Percentiles rank a stretch among this genome's conserved stretches.
Evolutionary conservation across 805 yeast genomes (phyloP).

Genomic region (Saturnispora saitoi): DNA sequence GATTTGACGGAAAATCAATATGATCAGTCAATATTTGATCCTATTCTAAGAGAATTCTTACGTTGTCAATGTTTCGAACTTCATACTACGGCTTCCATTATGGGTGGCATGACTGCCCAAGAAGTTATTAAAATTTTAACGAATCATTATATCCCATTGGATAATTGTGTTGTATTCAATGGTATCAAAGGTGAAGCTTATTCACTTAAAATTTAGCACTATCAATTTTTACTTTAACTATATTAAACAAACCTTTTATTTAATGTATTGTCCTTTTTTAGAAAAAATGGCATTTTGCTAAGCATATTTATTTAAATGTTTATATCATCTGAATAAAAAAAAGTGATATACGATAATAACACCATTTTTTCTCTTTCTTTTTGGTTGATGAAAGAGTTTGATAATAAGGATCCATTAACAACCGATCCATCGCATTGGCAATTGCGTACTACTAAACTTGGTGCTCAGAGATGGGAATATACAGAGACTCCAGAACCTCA

Average conservation of each 20-base stretch:
- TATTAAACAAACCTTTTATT: no score
- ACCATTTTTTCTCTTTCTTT: conserved; percentile 53
- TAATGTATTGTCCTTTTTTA: no score
- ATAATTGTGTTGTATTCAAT: conserved; percentile 63
- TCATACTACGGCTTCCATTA: conserved; percentile 54
- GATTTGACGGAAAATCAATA: neutral
- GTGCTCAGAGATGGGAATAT: conserved; percentile 79
- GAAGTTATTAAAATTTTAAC: conserved; percentile 72
- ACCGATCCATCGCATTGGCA: conserved; percentile 77
- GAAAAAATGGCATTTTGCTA: no score
- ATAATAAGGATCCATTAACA: conserved; percentile 51
- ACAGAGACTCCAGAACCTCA: conserved; percentile 39
- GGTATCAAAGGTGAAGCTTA: conserved; percentile 48
- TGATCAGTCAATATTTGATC: conserved; percentile 19
- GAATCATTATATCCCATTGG: conserved; percentile 71
- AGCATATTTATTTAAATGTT: neutral
- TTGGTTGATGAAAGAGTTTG: conserved; percentile 24
- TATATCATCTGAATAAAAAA: no score
- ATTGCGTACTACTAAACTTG: conserved; percentile 56
- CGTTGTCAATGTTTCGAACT: conserved; percentile 36
- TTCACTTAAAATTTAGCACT: neutral
- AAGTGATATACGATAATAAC: no score
- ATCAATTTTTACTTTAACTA: no score
- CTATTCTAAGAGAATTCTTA: conserved; percentile 34
- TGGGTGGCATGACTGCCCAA: conserved; percentile 84